These are phyloP conservation scores for Epichloe coenophiala DNA, from an alignment of 2,329 filamentous ascomycete species.

Conservation along the genomic window DNA sequence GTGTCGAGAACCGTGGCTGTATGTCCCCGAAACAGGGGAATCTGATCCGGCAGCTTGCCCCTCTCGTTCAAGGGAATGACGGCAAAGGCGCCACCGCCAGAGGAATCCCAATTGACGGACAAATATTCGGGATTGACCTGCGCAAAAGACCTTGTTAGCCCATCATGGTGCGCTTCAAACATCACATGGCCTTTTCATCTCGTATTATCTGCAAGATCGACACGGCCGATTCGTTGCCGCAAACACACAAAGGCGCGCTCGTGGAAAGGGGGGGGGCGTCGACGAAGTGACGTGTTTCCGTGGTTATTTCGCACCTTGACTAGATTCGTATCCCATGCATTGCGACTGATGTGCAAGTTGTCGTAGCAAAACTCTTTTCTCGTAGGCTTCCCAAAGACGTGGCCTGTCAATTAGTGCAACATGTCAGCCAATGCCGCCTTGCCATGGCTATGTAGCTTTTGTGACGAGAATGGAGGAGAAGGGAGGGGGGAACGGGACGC, in stretches of 20 bases:
- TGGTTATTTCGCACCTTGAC: conserved; percentile 61
- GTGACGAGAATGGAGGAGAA: neutral
- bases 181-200: neutral
- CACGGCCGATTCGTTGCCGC: neutral
- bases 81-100: conserved; percentile 90
- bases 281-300: neutral
- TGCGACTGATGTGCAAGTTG: conserved; percentile 90
- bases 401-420: conserved; percentile 45
- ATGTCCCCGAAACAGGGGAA: conserved; percentile 93
- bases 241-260: too few species aligned
- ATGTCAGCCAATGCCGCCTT: neutral
- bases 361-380: conserved; percentile 98
- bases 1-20: conserved; percentile 93
- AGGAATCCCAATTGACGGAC: conserved; percentile 95
- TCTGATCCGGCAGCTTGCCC: conserved; percentile 80
- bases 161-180: neutral
- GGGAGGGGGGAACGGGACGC: too few species aligned
- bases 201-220: neutral
- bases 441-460: neutral
- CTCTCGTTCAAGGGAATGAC: conserved; percentile 84
- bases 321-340: conserved; percentile 98
- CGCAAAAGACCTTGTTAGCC: conserved; percentile 7
- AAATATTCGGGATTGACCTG: conserved; percentile 93
- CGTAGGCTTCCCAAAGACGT: conserved; percentile 93
- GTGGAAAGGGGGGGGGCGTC: too few species aligned